Evolutionary conservation across 2,329 filamentous ascomycete genomes (phyloP).

Genomic region (Fusarium coffeatum): DNA sequence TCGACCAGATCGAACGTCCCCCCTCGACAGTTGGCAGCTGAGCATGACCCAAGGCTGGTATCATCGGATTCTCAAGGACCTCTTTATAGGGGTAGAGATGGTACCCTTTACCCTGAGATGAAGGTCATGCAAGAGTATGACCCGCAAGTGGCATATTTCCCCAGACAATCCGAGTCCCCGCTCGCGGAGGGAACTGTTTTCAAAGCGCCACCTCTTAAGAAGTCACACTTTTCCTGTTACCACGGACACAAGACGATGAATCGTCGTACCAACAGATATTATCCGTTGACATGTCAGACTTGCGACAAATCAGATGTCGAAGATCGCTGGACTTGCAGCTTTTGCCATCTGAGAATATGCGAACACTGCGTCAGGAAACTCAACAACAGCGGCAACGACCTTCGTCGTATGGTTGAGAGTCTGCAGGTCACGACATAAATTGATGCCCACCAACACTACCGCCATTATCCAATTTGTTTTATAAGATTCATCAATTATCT

Average conservation of each 20-base stretch:
- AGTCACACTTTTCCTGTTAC: conserved; percentile 60
- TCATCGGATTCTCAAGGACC: conserved; percentile 51
- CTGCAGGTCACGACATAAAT: conserved; percentile 18
- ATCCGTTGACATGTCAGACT: conserved; percentile 65
- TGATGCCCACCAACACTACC: background rate
- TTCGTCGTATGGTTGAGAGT: conserved; percentile 56
- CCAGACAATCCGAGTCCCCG: conserved; percentile 46
- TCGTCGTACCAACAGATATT: conserved; percentile 59
- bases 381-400: conserved; percentile 55
- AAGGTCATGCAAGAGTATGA: conserved; percentile 51
- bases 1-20: conserved; percentile 45
- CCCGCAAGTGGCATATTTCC: conserved; percentile 54
- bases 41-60: conserved; percentile 50
- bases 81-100: conserved; percentile 53
- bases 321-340: conserved; percentile 61
- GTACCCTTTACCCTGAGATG: conserved; percentile 58
- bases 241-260: conserved; percentile 62
- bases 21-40: conserved; percentile 40
- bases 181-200: conserved; percentile 54
- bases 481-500: background rate
- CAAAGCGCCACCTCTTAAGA: conserved; percentile 57
- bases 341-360: conserved; percentile 66
- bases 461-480: background rate
- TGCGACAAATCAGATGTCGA: conserved; percentile 61
- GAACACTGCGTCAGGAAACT: conserved; percentile 59